Percentiles rank a stretch among this genome's conserved stretches.
Conservation (phyloP, 2,329 filamentous ascomycete species). For the Penicillium sp. region DNA sequence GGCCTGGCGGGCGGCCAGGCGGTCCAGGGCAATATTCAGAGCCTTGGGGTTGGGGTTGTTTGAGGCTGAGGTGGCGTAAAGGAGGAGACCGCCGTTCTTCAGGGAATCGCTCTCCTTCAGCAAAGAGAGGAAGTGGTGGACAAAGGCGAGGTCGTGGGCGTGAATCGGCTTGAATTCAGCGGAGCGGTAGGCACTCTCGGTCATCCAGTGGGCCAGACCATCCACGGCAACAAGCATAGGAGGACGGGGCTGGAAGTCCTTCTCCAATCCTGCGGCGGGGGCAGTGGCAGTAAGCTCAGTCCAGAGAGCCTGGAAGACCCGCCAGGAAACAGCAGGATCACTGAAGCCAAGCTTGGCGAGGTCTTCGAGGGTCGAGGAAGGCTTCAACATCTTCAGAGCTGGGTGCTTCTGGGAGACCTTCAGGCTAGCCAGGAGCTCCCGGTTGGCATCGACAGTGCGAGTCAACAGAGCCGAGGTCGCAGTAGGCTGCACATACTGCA, state of each 20-base stretch:
- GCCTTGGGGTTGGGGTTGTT: conserved; percentile 65
- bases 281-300: conserved; percentile 63
- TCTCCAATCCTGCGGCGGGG: conserved; percentile 42
- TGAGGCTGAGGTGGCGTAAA: conserved; percentile 70
- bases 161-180: conserved; percentile 72
- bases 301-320: conserved; percentile 78
- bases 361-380: conserved; percentile 60
- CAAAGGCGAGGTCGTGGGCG: conserved; percentile 75
- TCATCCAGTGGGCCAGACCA: conserved; percentile 78
- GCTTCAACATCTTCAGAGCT: conserved; percentile 59
- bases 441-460: conserved; percentile 71
- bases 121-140: conserved; percentile 71
- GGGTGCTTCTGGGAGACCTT: conserved; percentile 53
- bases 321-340: conserved; percentile 75
- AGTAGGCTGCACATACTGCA: conserved; percentile 70
- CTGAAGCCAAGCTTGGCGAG: conserved; percentile 67
- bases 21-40: conserved; percentile 64
- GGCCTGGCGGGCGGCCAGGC: conserved; percentile 45
- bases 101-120: conserved; percentile 49
- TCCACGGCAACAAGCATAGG: conserved; percentile 75
- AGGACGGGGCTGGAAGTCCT: conserved; percentile 49
- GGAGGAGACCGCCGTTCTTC: conserved; percentile 72
- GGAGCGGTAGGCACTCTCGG: conserved; percentile 69
- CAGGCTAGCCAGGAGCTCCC: conserved; percentile 56
- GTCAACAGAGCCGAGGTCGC: conserved; percentile 74